Percentiles rank a stretch among this genome's conserved stretches.
Conservation (phyloP, 1,139 yeast genomes). For the Kodamaea suecica region DNA sequence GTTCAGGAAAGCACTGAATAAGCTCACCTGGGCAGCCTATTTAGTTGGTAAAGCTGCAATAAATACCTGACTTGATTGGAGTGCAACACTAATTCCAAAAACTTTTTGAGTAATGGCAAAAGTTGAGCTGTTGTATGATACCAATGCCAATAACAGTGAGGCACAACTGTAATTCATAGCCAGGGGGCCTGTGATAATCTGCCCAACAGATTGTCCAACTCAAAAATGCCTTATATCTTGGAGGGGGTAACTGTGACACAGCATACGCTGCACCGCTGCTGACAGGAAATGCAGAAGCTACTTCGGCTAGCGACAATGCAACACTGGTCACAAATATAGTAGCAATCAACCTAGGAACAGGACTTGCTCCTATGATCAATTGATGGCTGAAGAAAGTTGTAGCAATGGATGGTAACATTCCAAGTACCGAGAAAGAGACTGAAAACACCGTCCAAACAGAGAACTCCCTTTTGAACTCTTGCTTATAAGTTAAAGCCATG, state of each 20-base stretch:
- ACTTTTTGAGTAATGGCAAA: conserved; percentile 17
- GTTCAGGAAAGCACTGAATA: conserved; percentile 50
- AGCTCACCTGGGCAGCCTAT: conserved; percentile 54
- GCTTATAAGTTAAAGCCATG: conserved; percentile 66
- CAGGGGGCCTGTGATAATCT: conserved; percentile 53
- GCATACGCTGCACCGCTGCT: conserved; percentile 49
- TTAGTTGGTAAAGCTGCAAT: conserved; percentile 51
- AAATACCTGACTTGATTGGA: conserved; percentile 47
- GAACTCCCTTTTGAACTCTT: conserved; percentile 69
- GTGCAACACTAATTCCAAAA: conserved; percentile 33
- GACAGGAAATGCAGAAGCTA: conserved; percentile 47
- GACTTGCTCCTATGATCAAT: conserved; percentile 49
- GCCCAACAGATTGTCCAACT: conserved; percentile 33
- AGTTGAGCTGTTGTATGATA: conserved; percentile 23
- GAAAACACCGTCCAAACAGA: conserved; percentile 58
- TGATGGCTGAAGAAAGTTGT: conserved; percentile 54
- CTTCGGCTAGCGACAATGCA: conserved; percentile 47
- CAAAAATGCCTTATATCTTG: conserved; percentile 47
- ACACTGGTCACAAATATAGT: conserved; percentile 48
- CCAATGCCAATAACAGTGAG: conserved; percentile 55
- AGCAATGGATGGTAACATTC: conserved; percentile 67
- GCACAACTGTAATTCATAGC: conserved; percentile 63
- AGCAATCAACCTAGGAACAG: conserved; percentile 55
- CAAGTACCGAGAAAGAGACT: conserved; percentile 72
- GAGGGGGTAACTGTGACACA: conserved; percentile 51